Evolutionary conservation across 768 basidiomycete species (phyloP).

Genomic region (Termitomyces sp.): DNA sequence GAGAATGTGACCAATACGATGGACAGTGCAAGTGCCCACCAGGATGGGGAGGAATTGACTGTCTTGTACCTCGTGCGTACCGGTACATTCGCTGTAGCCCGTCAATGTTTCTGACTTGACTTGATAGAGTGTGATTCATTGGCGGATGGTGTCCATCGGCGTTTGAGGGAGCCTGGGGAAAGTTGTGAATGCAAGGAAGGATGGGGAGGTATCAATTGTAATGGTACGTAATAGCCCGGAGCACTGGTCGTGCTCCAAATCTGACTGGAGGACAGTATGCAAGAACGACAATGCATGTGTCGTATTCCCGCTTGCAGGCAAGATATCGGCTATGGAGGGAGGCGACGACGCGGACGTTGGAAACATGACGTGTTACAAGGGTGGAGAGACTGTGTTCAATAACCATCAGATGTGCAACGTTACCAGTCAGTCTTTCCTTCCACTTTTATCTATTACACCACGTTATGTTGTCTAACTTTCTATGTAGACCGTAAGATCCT

Average conservation of each 20-base stretch:
- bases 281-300: constrained; percentile 9
- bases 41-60: constrained; percentile 98
- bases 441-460: not conserved
- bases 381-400: constrained; percentile 89
- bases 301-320: constrained; percentile 34
- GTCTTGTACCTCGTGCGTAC: constrained; percentile 81
- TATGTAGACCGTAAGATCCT: constrained; percentile 88
- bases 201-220: constrained; percentile 97
- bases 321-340: constrained; percentile 31
- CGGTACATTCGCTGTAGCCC: not conserved
- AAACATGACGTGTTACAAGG: constrained; percentile 93
- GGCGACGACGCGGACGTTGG: constrained; percentile 30
- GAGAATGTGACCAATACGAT: constrained; percentile 85
- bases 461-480: not conserved
- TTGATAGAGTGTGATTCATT: constrained; percentile 87
- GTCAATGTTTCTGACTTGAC: constrained; percentile 6
- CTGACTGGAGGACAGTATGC: constrained; percentile 3
- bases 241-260: not conserved
- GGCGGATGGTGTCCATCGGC: constrained; percentile 83
- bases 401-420: constrained; percentile 99
- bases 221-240: constrained; percentile 52
- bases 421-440: constrained; percentile 68
- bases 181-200: constrained; percentile 90
- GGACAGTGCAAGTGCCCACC: constrained; percentile 96
- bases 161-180: constrained; percentile 70